Conservation (phyloP, 805 yeast species). For the Saturnispora serradocipensis region DNA sequence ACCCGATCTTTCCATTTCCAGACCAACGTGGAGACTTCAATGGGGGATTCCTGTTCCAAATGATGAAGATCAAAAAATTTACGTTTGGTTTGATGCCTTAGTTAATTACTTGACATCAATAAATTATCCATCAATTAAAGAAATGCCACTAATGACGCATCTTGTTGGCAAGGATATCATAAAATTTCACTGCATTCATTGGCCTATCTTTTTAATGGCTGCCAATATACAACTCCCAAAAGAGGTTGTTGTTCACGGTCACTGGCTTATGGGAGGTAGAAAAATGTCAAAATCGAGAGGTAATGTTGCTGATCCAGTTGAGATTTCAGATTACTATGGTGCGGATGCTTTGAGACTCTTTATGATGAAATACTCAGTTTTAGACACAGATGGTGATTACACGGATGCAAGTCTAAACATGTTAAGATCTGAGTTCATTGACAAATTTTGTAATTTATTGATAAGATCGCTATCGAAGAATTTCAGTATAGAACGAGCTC, state of each 20-base stretch:
- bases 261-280: slow-evolving; percentile 82
- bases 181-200: slow-evolving; percentile 81
- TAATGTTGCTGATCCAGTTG: slow-evolving; percentile 86
- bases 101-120: slow-evolving; percentile 68
- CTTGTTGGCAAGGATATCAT: slow-evolving; percentile 87
- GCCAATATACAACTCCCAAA: slow-evolving; percentile 64
- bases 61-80: slow-evolving; percentile 68
- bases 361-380: slow-evolving; percentile 62
- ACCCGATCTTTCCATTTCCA: slow-evolving; percentile 73
- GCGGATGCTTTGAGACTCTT: slow-evolving; percentile 68
- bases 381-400: slow-evolving; percentile 75
- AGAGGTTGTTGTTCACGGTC: slow-evolving; percentile 81
- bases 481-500: slow-evolving; percentile 48
- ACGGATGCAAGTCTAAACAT: slow-evolving; percentile 44
- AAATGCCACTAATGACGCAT: slow-evolving; percentile 40
- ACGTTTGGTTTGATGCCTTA: slow-evolving; percentile 96
- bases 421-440: slow-evolving; percentile 58
- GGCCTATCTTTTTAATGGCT: slow-evolving; percentile 90
- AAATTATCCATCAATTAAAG: slow-evolving; percentile 40
- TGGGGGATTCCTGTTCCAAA: slow-evolving; percentile 93
- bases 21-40: slow-evolving; percentile 65
- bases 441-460: slow-evolving; percentile 74
- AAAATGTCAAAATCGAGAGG: slow-evolving; percentile 94
- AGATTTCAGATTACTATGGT: slow-evolving; percentile 54
- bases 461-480: slow-evolving; percentile 65